Conservation (phyloP, 306 rosid species). For the Fragaria nilgerrensis region DNA sequence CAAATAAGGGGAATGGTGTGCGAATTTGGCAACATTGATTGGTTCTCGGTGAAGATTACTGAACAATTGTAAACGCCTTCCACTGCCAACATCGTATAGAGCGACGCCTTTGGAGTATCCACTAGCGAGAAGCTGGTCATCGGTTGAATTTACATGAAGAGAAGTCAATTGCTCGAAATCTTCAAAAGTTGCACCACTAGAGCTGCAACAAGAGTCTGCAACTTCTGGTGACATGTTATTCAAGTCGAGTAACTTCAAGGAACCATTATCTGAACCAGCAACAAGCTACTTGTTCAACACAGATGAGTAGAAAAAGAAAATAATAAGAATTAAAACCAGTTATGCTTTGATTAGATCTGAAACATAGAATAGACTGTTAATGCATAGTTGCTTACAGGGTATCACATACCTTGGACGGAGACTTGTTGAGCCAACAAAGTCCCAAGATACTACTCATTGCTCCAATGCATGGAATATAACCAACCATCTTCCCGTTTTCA, state of each 20-base stretch:
- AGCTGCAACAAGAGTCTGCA: constrained; percentile 29
- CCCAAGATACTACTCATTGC: constrained; percentile 75
- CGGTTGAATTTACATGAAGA: constrained; percentile 70
- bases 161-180: constrained; percentile 71
- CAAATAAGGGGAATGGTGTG: constrained; percentile 64
- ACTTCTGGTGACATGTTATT: constrained; percentile 39
- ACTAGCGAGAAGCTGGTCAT: constrained; percentile 69
- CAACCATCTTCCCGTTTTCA: constrained; percentile 54
- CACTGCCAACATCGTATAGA: constrained; percentile 60
- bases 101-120: constrained; percentile 74
- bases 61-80: constrained; percentile 61
- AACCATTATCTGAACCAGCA: constrained; percentile 86
- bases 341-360: neutral
- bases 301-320: constrained; percentile 3
- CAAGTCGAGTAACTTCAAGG: constrained; percentile 64
- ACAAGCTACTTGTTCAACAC: constrained; percentile 54
- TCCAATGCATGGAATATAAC: constrained; percentile 65
- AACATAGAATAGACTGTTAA: neutral
- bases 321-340: neutral
- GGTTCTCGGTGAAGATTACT: constrained; percentile 69
- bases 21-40: constrained; percentile 71
- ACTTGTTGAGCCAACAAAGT: constrained; percentile 77
- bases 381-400: neutral
- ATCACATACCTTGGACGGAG: constrained; percentile 65
- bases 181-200: constrained; percentile 49